Conservation (phyloP, 179 eudicot species). For the Patellifolia procumbens region DNA sequence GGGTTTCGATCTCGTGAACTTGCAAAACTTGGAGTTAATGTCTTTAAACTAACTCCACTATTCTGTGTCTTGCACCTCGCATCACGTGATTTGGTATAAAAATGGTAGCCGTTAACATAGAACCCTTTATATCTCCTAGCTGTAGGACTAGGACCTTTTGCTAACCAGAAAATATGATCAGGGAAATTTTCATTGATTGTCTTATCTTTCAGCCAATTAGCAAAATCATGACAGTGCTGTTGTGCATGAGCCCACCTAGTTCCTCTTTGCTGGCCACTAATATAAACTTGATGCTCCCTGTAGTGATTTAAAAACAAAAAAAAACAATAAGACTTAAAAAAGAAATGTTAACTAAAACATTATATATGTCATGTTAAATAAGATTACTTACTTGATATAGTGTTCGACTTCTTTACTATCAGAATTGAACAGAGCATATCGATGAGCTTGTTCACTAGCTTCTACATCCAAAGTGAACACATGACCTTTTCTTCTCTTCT, state of each 20-base stretch:
- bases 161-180: conserved; percentile 15
- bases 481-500: neutral
- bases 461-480: neutral
- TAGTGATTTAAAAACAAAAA: neutral
- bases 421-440: neutral
- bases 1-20: conserved; percentile 19
- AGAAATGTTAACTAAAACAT: no score
- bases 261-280: neutral
- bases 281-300: neutral
- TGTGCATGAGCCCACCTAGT: conserved; percentile 12
- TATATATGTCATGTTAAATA: no score
- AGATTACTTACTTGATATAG: neutral
- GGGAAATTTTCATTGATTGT: neutral
- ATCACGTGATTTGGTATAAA: conserved; percentile 14
- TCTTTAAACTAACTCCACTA: conserved; percentile 15
- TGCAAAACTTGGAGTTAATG: conserved; percentile 20
- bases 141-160: conserved; percentile 14
- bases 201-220: conserved; percentile 16
- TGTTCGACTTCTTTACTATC: neutral
- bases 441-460: conserved; percentile 1
- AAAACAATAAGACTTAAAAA: no score
- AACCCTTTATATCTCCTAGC: conserved; percentile 1
- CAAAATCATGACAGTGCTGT: conserved; percentile 20
- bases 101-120: neutral
- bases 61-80: conserved; percentile 13